A percentile compares a stretch with the other conserved stretches of the same genome.
phyloP scores from a whole-genome alignment of 2,329 filamentous ascomycete species.

The Rhytidhysteron rufulum region DNA sequence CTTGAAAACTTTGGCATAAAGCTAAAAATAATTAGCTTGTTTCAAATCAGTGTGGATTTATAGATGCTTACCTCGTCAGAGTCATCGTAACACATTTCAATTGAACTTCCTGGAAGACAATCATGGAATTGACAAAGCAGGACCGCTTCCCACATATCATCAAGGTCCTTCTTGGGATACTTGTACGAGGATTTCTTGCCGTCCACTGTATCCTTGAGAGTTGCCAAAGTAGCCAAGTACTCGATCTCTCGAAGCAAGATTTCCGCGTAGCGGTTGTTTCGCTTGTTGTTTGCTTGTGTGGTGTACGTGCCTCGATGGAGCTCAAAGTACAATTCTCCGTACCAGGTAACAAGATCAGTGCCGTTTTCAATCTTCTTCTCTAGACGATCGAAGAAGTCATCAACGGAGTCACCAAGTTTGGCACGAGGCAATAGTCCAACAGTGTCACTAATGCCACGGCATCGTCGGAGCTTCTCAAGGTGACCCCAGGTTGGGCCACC shows the following conservation, averaged over 20 bases:
- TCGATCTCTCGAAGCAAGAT: conserved; percentile 83
- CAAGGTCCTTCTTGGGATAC: conserved; percentile 91
- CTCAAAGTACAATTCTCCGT: conserved; percentile 97
- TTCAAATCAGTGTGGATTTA: background rate
- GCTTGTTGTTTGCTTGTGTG: conserved; percentile 95
- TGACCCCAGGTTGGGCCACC: conserved; percentile 93
- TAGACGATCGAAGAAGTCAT: conserved; percentile 87
- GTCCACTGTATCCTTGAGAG: conserved; percentile 58
- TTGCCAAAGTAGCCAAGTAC: conserved; percentile 80
- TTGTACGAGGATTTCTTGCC: conserved; percentile 56
- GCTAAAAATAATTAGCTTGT: conserved; percentile 32
- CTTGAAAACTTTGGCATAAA: conserved; percentile 79
- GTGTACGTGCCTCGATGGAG: conserved; percentile 96
- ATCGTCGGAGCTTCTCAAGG: conserved; percentile 88
- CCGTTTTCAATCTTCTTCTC: conserved; percentile 68
- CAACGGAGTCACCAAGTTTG: conserved; percentile 83
- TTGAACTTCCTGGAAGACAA: conserved; percentile 88
- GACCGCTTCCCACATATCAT: conserved; percentile 91
- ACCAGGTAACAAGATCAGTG: conserved; percentile 86
- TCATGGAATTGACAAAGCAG: conserved; percentile 97
- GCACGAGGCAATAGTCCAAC: conserved; percentile 79
- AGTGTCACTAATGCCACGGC: conserved; percentile 86
- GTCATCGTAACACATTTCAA: conserved; percentile 98
- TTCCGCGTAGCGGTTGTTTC: conserved; percentile 84
- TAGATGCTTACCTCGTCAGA: conserved; percentile 62